A percentile compares a stretch with the other conserved stretches of the same genome.
phyloP scores from a whole-genome alignment of 306 rosid genomes.

The Albizia julibrissin region DNA sequence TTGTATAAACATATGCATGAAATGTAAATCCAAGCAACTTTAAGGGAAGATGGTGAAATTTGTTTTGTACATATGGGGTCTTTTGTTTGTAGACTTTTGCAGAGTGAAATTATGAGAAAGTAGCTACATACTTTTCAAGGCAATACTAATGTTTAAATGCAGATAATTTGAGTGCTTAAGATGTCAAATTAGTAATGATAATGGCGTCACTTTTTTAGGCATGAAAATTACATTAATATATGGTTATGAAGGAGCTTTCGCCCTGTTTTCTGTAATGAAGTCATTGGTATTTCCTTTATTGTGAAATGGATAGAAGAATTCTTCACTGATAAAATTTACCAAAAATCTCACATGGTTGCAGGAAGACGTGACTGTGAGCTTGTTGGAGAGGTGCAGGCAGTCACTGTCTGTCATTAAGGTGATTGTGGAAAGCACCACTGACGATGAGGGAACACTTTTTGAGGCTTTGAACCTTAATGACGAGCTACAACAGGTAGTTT shows the following conservation, averaged over 20 bases:
- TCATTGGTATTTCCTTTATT: not conserved
- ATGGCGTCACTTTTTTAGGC: not conserved
- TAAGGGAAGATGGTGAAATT: not conserved
- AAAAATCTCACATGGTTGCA: conserved; percentile 38
- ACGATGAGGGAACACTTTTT: conserved; percentile 74
- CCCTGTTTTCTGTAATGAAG: not conserved
- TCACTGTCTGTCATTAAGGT: conserved; percentile 62
- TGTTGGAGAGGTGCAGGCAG: conserved; percentile 75
- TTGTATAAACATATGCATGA: not conserved
- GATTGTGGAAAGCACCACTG: conserved; percentile 67
- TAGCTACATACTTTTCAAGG: conserved; percentile 3
- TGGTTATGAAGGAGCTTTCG: not conserved
- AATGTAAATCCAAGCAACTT: not conserved
- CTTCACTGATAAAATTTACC: conserved; percentile 25
- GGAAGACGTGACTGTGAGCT: conserved; percentile 73
- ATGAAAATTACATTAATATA: not conserved
- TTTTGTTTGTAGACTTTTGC: conserved; percentile 13
- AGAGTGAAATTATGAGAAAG: conserved; percentile 2
- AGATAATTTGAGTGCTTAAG: not conserved
- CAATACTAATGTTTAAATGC: conserved; percentile 6
- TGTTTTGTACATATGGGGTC: not conserved
- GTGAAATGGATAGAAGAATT: not conserved
- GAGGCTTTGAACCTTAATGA: conserved; percentile 83
- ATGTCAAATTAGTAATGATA: not conserved
- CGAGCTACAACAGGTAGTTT: conserved; percentile 70